Percentiles rank a stretch among this genome's conserved stretches.
phyloP scores from a whole-genome alignment of 257 asterid genomes.

The Gentiana straminea region DNA sequence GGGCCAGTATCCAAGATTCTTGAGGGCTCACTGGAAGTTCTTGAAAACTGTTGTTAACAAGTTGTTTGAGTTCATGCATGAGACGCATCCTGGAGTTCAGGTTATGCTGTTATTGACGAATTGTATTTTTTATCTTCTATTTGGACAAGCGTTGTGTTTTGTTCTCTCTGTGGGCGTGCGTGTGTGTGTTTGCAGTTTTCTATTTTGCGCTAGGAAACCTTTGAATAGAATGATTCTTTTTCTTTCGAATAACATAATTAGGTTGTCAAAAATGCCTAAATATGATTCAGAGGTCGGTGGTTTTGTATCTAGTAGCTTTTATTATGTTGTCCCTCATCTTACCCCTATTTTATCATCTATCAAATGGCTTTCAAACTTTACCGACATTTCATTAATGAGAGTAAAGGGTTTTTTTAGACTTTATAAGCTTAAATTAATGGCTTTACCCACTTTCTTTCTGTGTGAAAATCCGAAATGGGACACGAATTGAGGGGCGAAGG shows the following conservation, averaged over 20 bases:
- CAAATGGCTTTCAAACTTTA: neutral
- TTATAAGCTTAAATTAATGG: too few species aligned
- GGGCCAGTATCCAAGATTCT: conserved; percentile 96
- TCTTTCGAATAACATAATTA: too few species aligned
- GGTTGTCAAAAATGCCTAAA: too few species aligned
- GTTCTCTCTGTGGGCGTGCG: neutral
- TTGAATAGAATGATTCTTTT: too few species aligned
- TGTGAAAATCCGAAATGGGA: too few species aligned
- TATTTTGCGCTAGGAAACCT: too few species aligned
- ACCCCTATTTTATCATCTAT: neutral
- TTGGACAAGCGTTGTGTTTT: neutral
- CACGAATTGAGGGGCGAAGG: too few species aligned
- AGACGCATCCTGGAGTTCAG: conserved; percentile 99
- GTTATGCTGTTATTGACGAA: conserved; percentile 16
- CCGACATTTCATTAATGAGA: too few species aligned
- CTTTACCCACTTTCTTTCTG: too few species aligned
- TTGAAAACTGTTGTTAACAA: conserved; percentile 98
- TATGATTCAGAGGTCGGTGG: too few species aligned
- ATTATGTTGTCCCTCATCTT: conserved; percentile 2
- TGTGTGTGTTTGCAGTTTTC: neutral
- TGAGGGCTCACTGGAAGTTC: conserved; percentile 99
- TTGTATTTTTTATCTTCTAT: neutral
- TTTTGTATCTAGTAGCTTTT: neutral
- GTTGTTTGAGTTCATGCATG: conserved; percentile 98
- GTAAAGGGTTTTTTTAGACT: too few species aligned